Evolutionary conservation across 495 filamentous ascomycete species (phyloP).

Genomic region (Letharia lupina): DNA sequence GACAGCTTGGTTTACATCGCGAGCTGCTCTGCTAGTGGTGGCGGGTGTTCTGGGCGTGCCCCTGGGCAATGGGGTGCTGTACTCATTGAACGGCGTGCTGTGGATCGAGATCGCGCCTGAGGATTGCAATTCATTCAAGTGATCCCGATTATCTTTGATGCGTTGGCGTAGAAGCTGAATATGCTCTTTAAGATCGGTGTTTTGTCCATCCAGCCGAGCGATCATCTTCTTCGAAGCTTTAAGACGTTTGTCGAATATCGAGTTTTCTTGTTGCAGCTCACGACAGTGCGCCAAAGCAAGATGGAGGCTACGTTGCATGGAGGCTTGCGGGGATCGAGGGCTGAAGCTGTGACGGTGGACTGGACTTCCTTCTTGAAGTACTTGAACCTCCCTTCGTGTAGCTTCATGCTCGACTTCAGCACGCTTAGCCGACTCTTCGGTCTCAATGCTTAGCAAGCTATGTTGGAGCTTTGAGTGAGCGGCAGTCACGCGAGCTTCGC

Average conservation of each 20-base stretch:
- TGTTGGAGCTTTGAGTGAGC: slow-evolving; percentile 92
- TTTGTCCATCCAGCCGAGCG: slow-evolving; percentile 57
- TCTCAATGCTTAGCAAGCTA: slow-evolving; percentile 77
- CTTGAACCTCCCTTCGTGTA: slow-evolving; percentile 81
- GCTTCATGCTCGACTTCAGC: slow-evolving; percentile 91
- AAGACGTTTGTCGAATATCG: slow-evolving; percentile 52
- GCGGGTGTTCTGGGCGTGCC: slow-evolving; percentile 42
- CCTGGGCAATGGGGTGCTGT: slow-evolving; percentile 40
- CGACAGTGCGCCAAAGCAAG: slow-evolving; percentile 44
- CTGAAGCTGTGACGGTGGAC: slow-evolving; percentile 37
- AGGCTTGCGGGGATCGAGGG: slow-evolving; percentile 33
- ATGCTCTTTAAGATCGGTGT: slow-evolving; percentile 55
- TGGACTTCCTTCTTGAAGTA: slow-evolving; percentile 53
- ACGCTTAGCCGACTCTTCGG: slow-evolving; percentile 74
- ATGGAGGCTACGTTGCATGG: slow-evolving; percentile 37
- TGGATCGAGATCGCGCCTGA: slow-evolving; percentile 43
- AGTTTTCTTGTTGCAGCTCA: slow-evolving; percentile 56
- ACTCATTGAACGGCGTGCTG: slow-evolving; percentile 40
- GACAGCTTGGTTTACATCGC: slow-evolving; percentile 33
- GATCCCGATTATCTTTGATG: slow-evolving; percentile 79
- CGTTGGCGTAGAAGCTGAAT: slow-evolving; percentile 68
- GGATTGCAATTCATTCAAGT: slow-evolving; percentile 58
- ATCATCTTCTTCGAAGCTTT: slow-evolving; percentile 68
- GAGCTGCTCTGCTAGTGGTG: slow-evolving; percentile 28
- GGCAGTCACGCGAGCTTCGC: slow-evolving; percentile 67